Conservation (phyloP, 805 yeast species). For the Kodamaea leandrae region DNA sequence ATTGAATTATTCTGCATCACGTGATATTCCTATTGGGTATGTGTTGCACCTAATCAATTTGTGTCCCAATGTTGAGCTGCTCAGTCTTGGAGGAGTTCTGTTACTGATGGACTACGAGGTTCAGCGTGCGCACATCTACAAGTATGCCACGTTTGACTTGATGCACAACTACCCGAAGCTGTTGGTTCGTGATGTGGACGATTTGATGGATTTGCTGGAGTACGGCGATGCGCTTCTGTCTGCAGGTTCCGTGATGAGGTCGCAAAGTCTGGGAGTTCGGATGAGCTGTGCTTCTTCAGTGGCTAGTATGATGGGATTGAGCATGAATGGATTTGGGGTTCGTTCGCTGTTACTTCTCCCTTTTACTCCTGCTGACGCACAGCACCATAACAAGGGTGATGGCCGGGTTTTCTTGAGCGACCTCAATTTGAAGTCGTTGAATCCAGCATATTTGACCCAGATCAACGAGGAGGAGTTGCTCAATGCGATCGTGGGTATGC, state of each 20-base stretch:
- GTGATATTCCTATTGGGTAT: conserved; percentile 78
- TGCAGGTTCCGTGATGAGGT: conserved; percentile 1
- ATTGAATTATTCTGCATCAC: conserved; percentile 59
- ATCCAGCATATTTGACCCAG: conserved; percentile 27
- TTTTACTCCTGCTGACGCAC: conserved; percentile 22
- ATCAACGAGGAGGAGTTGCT: conserved; percentile 35
- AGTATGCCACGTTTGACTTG: conserved; percentile 39
- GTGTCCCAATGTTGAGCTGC: conserved; percentile 56
- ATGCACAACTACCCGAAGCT: conserved; percentile 38
- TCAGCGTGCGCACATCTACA: conserved; percentile 30
- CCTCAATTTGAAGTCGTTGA: conserved; percentile 39
- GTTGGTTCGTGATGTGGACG: conserved; percentile 23
- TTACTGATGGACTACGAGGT: conserved; percentile 67
- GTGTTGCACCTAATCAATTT: conserved; percentile 63
- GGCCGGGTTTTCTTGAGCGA: conserved; percentile 37
- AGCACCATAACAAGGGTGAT: conserved; percentile 19
- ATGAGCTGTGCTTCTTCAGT: background rate
- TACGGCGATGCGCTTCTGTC: conserved; percentile 4
- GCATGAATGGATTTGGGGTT: background rate
- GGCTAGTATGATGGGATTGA: background rate
- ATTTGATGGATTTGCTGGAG: conserved; percentile 16
- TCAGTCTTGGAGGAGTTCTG: conserved; percentile 62
- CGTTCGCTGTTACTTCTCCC: conserved; percentile 20
- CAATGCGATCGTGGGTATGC: conserved; percentile 25
- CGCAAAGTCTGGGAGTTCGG: background rate